Conservation (phyloP, 768 basidiomycete species). For the Cyclocybe cylindracea region DNA sequence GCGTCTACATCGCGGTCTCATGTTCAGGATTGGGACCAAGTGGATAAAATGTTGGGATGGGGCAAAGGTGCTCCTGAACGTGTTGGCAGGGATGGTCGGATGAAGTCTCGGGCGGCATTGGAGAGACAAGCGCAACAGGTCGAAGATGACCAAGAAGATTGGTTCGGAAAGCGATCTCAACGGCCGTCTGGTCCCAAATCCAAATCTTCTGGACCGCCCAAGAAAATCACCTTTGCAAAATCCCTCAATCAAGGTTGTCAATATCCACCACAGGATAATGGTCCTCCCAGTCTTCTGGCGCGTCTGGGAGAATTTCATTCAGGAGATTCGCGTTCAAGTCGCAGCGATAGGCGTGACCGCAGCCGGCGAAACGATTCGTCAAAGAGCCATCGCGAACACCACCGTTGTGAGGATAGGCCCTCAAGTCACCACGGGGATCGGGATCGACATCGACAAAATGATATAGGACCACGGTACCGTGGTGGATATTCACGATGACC, state of each 20-base stretch:
- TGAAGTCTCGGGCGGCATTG: constrained; percentile 58
- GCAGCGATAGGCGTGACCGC: constrained; percentile 13
- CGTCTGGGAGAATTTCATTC: constrained; percentile 21
- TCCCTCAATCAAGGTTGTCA: constrained; percentile 28
- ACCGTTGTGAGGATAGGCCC: constrained; percentile 9
- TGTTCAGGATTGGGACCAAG: constrained; percentile 44
- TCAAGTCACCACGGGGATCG: constrained; percentile 3
- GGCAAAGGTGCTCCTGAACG: constrained; percentile 49
- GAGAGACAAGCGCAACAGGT: constrained; percentile 46
- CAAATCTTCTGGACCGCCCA: constrained; percentile 14
- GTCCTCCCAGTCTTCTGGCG: constrained; percentile 33
- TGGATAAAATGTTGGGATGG: constrained; percentile 42
- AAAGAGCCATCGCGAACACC: constrained; percentile 8
- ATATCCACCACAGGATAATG: constrained; percentile 19
- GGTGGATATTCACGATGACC: constrained; percentile 44
- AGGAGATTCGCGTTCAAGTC: constrained; percentile 12
- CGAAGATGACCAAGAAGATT: constrained; percentile 62
- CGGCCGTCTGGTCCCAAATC: background rate
- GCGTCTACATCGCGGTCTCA: constrained; percentile 29
- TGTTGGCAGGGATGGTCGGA: constrained; percentile 66
- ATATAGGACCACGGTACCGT: constrained; percentile 48
- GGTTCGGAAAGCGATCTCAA: constrained; percentile 54
- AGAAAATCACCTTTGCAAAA: constrained; percentile 37
- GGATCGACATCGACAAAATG: constrained; percentile 12
- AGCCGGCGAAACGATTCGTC: constrained; percentile 4